Evolutionary conservation across 108 stramenopile genomes (phyloP), one percentile per base, ranked within the genome.

Genomic region (Craspedostauros australis): DNA sequence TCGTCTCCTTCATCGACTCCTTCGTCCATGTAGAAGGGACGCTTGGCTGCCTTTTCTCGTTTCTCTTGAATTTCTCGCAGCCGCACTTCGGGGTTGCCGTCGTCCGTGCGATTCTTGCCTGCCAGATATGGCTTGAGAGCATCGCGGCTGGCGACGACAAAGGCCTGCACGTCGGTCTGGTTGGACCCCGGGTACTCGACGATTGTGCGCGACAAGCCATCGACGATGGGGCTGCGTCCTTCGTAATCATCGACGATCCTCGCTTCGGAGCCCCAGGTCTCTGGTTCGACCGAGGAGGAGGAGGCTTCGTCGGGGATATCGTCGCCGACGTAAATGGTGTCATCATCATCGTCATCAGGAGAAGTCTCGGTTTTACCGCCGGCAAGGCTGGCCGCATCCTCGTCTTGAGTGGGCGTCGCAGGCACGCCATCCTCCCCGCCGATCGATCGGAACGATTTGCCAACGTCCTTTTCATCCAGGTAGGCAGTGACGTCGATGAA

Each of bases 201-300:
- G 40, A 82, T 61, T 0, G 76, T 79, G 9, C 83, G 74, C 3
- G 79, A 77, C 53, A 91, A 45, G 24, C 63, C 60, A 64, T 91
- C 89, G 9, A 91, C 79, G 1, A 91, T 74, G 0, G 80, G 46
- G 28, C 70, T 62, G 26, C 77, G 71, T 25, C 83, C 85, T 60
- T 91, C 85, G 45, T 80, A 85, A 46, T 91, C 89, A 23, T 85
- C 74, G 0, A 91, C 81, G 64, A 91, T 87, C 28, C 53, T 69
- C 14, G 85, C 85, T 39, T 87, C 83, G 9, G 70, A 51, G 36
- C 89, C 89, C 89, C 89, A 91, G 4, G 80, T 81, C 67, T 91
- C 89, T n/a, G 88, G 76, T 28, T 71, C 45, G 11, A 66, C 66
- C 25, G 53, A 44, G 4, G 67, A 52, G 0, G 39, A 43, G 33